Evolutionary conservation across 148 eudicot genomes (phyloP).

Genomic region (Mesembryanthemum crystallinum): DNA sequence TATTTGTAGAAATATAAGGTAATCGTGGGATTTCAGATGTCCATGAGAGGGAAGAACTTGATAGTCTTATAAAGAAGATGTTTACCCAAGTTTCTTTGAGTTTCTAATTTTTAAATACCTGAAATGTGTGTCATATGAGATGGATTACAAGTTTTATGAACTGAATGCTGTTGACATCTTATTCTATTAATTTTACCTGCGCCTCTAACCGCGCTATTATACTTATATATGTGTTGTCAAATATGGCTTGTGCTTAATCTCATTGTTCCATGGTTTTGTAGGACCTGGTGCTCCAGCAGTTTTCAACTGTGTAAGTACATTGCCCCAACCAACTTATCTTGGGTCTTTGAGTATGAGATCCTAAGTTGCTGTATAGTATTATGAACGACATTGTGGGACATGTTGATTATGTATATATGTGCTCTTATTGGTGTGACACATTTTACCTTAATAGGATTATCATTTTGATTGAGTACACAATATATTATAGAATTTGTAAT

Average conservation of each 20-base stretch:
- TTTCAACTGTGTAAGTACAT: conserved; percentile 73
- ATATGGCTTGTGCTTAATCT: background rate
- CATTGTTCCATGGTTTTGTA: conserved; percentile 33
- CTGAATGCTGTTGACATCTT: background rate
- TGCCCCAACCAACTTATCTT: background rate
- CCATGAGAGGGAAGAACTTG: background rate
- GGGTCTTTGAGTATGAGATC: background rate
- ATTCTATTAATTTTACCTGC: background rate
- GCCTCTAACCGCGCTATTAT: background rate
- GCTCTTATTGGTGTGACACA: background rate
- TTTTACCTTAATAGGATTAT: background rate
- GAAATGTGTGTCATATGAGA: too few relatives aligned
- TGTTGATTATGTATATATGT: background rate
- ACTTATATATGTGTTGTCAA: background rate
- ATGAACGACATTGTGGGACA: background rate
- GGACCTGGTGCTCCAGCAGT: conserved; percentile 88
- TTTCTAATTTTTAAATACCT: background rate
- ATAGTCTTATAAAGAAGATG: background rate
- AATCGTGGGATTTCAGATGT: background rate
- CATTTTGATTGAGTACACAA: background rate
- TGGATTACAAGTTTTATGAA: background rate
- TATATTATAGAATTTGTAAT: background rate
- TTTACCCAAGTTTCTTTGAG: background rate
- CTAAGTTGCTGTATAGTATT: background rate
- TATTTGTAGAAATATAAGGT: background rate